A percentile compares a stretch with the other conserved stretches of the same genome.
Evolutionary conservation across 169 alveolate species (phyloP).

Genomic region (Plasmodium malariae): DNA sequence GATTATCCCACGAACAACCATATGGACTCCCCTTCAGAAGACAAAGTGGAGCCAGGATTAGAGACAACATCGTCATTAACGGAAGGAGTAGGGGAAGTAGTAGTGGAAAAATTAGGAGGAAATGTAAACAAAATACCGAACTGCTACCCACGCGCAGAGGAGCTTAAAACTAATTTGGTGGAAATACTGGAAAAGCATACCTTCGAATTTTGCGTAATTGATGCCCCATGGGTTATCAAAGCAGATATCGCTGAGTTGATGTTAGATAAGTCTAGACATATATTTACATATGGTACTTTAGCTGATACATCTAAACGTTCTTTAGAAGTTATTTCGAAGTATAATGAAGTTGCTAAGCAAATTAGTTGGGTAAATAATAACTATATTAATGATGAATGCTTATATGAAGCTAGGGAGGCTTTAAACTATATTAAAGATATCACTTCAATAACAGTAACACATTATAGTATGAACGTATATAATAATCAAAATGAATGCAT

Average conservation of each 20-base stretch:
- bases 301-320: constrained; percentile 26
- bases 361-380: constrained; percentile 69
- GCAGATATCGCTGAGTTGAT: constrained; percentile 30
- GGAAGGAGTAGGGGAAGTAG: no score
- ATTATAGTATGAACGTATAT: constrained; percentile 35
- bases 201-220: constrained; percentile 64
- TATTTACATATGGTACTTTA: constrained; percentile 67
- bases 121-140: no score
- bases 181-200: constrained; percentile 15
- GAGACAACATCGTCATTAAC: no score
- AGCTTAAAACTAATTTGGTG: constrained; percentile 19
- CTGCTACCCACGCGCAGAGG: no score
- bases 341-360: constrained; percentile 23
- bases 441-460: constrained; percentile 41
- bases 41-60: no score
- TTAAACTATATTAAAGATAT: constrained; percentile 32
- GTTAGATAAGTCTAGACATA: constrained; percentile 25
- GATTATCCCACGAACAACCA: neutral
- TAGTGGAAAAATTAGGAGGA: no score
- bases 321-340: constrained; percentile 29
- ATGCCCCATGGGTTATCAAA: constrained; percentile 61
- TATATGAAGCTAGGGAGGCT: constrained; percentile 44
- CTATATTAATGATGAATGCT: constrained; percentile 61
- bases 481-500: constrained; percentile 24
- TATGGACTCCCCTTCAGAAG: no score